These are phyloP conservation scores for Rhodomyrtus psidioides DNA, from an alignment of 441 rosid species.

Conservation along the genomic window DNA sequence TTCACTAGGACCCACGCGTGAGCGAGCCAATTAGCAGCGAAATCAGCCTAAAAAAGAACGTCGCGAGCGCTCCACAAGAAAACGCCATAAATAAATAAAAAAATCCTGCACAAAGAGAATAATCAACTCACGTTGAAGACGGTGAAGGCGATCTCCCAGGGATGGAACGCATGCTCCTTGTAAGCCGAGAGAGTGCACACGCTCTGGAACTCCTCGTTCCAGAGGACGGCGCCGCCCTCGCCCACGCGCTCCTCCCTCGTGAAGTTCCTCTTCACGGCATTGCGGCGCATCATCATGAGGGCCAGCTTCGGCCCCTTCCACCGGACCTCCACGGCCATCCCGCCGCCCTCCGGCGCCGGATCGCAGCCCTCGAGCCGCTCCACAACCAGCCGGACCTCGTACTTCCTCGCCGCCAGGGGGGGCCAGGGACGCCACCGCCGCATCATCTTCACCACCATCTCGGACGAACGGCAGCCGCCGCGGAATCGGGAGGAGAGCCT, in stretches of 20 bases:
- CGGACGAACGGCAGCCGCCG: background rate
- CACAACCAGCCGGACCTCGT: conserved; percentile 60
- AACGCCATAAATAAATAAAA: background rate
- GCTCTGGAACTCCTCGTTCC: conserved; percentile 86
- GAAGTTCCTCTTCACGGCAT: conserved; percentile 68
- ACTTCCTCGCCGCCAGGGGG: conserved; percentile 55
- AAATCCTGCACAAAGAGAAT: background rate
- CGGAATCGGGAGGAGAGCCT: too few relatives aligned
- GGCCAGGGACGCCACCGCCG: conserved; percentile 99
- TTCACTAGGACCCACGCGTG: background rate
- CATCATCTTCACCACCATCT: conserved; percentile 98
- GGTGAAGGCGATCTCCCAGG: conserved; percentile 91
- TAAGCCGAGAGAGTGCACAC: conserved; percentile 62
- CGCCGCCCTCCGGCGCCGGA: conserved; percentile 36
- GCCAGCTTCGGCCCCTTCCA: conserved; percentile 94
- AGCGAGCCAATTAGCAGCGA: background rate
- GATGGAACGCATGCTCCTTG: conserved; percentile 70
- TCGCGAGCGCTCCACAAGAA: background rate
- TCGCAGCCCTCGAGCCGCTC: conserved; percentile 72
- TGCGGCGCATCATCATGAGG: conserved; percentile 53
- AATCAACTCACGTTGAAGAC: conserved; percentile 66
- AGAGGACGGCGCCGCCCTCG: conserved; percentile 36
- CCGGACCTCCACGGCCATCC: conserved; percentile 56
- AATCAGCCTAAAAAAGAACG: background rate
- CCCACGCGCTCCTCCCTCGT: conserved; percentile 49